A percentile compares a stretch with the other conserved stretches of the same genome.
Conservation (phyloP, 148 eudicot species). For the Pharnaceum exiguum region DNA sequence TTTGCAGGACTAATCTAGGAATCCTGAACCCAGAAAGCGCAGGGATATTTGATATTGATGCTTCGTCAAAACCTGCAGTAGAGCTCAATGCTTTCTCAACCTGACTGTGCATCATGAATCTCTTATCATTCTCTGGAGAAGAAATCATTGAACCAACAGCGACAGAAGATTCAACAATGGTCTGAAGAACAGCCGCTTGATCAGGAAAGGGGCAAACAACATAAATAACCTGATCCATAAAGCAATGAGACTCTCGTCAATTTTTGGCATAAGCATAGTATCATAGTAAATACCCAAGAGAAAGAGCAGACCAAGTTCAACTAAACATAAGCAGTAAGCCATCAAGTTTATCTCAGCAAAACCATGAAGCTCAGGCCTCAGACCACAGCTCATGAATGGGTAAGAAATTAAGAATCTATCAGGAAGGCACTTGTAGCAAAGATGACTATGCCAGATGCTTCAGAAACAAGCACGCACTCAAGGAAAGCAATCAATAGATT, state of each 20-base stretch:
- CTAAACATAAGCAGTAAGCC: background rate
- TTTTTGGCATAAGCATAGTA: background rate
- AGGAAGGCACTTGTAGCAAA: too few relatives aligned
- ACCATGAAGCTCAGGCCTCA: background rate
- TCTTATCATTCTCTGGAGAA: constrained; percentile 80
- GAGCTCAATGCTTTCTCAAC: constrained; percentile 84
- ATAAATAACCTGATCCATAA: constrained; percentile 73
- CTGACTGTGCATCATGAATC: constrained; percentile 64
- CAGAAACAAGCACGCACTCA: too few relatives aligned
- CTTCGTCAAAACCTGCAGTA: constrained; percentile 81
- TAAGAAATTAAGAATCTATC: too few relatives aligned
- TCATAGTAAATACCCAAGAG: constrained; percentile 2
- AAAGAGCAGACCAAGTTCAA: constrained; percentile 1
- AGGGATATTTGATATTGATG: constrained; percentile 71
- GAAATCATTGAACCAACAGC: constrained; percentile 64
- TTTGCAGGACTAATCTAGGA: constrained; percentile 84
- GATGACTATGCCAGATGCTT: too few relatives aligned
- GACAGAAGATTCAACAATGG: constrained; percentile 74
- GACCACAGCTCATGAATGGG: too few relatives aligned
- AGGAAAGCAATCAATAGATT: too few relatives aligned
- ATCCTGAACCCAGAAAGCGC: constrained; percentile 86
- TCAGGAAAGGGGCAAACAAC: constrained; percentile 99
- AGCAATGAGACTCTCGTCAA: constrained; percentile 11
- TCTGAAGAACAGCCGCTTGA: constrained; percentile 74
- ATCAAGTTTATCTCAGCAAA: background rate